Evolutionary conservation across 2,329 filamentous ascomycete species (phyloP), one percentile per base, ranked within the genome.

Genomic region (Chaetomiaceae sp.): DNA sequence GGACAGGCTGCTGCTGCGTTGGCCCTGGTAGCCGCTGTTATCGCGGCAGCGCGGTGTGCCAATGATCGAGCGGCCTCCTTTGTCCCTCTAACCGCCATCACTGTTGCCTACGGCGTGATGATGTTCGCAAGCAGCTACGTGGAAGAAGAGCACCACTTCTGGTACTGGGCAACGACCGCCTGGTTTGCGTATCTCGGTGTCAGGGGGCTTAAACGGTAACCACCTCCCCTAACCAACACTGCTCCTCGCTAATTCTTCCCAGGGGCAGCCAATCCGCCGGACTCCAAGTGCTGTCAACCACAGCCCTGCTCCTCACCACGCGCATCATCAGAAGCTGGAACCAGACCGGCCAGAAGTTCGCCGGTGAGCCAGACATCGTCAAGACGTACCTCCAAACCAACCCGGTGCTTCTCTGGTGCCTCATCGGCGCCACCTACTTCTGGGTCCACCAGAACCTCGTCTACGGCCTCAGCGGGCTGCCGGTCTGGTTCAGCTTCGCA

Each of bases 51-150:
- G 27, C 55, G 58, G 6, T 57, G 53, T 9, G 51, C 55, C n/a
- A 52, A 38, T 7, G 52, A 57, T 54, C 14, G 67, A 56, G 56
- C 64, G 60, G n/a, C 63, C 57, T 58, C 61, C 14, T 62, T 75
- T 11, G 53, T 67, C 8, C 75, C 77, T 3, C 73, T 88, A 47
- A 59, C 73, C 3, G 58, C 78, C 2, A 73, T 84, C 27, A 80
- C 80, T 0, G 44, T 84, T 0, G 69, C 80, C 0, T 96, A 97
- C 65, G 84, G 85, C 1, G 68, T 82, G 34, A 95, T 96, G 83
- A 97, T 97, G 91, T 97, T 97, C 71, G 92, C 91, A 9, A 96
- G 89, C 67, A 97, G 91, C 65, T 99, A 94, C 68, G 90, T 99
- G 2, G 94, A 99, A 70, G 94, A 99, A 71, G 94, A 99, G 69